Conservation (phyloP, 108 stramenopile species). For the Discostella stelligeroides region DNA sequence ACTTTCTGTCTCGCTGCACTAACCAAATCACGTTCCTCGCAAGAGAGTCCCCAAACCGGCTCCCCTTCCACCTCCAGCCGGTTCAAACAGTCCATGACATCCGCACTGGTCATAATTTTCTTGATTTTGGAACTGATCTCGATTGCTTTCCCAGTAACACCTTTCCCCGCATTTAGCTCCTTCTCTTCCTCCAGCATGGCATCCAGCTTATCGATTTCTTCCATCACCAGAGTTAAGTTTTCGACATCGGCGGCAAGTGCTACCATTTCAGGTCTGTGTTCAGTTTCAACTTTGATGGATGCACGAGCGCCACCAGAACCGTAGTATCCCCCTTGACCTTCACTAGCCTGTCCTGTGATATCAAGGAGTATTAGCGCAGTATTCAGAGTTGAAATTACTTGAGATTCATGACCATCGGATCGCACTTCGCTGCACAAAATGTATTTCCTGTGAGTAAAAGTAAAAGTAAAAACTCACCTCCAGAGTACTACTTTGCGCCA, state of each 20-base stretch:
- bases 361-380: background rate
- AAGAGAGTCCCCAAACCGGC: constrained; percentile 77
- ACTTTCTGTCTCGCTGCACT: constrained; percentile 63
- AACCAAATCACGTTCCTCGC: constrained; percentile 66
- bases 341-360: constrained; percentile 72
- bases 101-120: constrained; percentile 67
- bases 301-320: constrained; percentile 73
- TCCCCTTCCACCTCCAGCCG: constrained; percentile 70
- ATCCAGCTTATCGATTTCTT: constrained; percentile 58
- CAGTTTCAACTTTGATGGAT: constrained; percentile 23
- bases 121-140: constrained; percentile 61
- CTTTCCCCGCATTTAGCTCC: constrained; percentile 21
- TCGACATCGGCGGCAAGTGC: constrained; percentile 67
- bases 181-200: constrained; percentile 43
- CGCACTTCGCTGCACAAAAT: background rate
- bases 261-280: constrained; percentile 57
- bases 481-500: constrained; percentile 6
- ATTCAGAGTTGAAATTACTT: background rate
- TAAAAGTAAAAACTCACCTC: constrained; percentile 1
- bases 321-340: constrained; percentile 81
- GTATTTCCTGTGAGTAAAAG: background rate
- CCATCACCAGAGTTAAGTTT: constrained; percentile 57
- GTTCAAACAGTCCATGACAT: constrained; percentile 59
- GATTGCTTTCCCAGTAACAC: constrained; percentile 49
- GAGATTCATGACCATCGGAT: background rate